Conservation (phyloP, 306 rosid genomes). For the Fragaria ananassa region DNA sequence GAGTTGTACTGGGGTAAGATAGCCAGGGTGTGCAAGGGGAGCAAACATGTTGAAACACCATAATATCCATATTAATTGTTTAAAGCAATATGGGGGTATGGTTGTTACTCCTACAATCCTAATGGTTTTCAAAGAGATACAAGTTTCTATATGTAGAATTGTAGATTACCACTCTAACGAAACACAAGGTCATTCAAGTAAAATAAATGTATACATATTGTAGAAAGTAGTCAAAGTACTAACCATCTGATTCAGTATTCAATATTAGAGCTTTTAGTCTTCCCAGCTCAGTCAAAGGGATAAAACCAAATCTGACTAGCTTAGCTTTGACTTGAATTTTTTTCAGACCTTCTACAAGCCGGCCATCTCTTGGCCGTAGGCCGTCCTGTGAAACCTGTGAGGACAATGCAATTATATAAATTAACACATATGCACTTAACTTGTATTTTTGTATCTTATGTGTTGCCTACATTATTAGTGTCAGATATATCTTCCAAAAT, state of each 20-base stretch:
- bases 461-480: background rate
- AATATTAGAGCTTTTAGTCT: conserved; percentile 60
- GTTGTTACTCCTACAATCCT: background rate
- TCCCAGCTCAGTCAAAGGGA: conserved; percentile 70
- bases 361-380: conserved; percentile 39
- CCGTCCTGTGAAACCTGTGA: conserved; percentile 61
- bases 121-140: background rate
- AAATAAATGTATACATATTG: background rate
- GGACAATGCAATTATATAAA: background rate
- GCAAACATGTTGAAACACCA: background rate
- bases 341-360: conserved; percentile 39
- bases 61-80: background rate
- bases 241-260: conserved; percentile 56
- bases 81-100: background rate
- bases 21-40: background rate
- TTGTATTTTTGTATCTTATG: background rate
- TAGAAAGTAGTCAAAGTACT: background rate
- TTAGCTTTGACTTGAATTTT: conserved; percentile 67
- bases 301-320: conserved; percentile 61
- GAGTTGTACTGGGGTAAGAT: background rate
- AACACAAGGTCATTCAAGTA: conserved; percentile 21
- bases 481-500: background rate
- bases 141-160: background rate
- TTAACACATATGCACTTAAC: background rate
- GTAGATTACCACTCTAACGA: background rate